These are phyloP conservation scores for Metschnikowia similis DNA, from an alignment of 805 yeast genomes.

Conservation along the genomic window DNA sequence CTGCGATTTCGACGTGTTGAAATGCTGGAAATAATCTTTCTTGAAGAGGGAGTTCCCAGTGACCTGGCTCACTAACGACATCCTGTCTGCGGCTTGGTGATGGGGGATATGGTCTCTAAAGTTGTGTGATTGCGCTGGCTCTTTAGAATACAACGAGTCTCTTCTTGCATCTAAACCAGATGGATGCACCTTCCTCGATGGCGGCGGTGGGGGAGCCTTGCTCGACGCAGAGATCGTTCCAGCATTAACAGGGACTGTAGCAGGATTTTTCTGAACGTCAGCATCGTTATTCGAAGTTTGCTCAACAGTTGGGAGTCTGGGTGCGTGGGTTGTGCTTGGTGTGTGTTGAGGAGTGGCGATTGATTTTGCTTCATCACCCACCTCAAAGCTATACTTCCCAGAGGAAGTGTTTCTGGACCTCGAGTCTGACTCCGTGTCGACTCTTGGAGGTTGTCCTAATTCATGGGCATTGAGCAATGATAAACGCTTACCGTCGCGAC, in stretches of 20 bases:
- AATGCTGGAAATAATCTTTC: conserved; percentile 44
- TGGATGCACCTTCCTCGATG: conserved; percentile 44
- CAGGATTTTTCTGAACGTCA: neutral
- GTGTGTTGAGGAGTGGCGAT: conserved; percentile 26
- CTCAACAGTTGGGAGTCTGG: neutral
- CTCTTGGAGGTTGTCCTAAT: conserved; percentile 21
- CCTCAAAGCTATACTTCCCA: conserved; percentile 36
- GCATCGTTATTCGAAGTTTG: neutral
- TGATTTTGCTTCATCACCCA: conserved; percentile 35
- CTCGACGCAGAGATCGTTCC: neutral
- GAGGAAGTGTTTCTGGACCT: conserved; percentile 15
- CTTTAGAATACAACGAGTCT: conserved; percentile 23
- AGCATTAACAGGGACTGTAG: neutral
- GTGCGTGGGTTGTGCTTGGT: conserved; percentile 5
- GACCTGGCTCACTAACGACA: conserved; percentile 31
- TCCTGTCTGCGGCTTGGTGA: conserved; percentile 11
- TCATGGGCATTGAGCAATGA: conserved; percentile 35
- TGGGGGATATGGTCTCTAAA: conserved; percentile 9
- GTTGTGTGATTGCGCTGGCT: neutral
- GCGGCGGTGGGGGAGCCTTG: conserved; percentile 51
- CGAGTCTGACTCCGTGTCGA: conserved; percentile 13
- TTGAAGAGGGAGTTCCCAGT: conserved; percentile 43
- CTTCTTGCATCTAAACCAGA: conserved; percentile 4
- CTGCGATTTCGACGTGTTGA: conserved; percentile 12
- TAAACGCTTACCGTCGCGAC: conserved; percentile 20